These are phyloP conservation scores for Phytophthora crassamura DNA, from an alignment of 352 stramenopile genomes.

Conservation along the genomic window DNA sequence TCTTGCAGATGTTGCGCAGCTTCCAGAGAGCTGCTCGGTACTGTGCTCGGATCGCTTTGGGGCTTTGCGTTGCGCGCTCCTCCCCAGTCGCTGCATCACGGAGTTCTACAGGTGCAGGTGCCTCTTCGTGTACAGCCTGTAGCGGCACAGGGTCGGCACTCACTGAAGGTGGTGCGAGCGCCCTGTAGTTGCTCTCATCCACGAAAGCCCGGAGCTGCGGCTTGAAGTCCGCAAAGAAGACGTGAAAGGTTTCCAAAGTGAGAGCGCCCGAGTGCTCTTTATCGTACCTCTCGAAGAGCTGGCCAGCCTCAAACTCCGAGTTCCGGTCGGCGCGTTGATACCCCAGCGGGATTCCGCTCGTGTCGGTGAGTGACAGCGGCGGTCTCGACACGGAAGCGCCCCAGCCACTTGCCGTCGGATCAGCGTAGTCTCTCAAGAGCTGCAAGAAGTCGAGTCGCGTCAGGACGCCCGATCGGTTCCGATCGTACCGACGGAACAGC, in stretches of 20 bases:
- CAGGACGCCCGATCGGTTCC: slow-evolving; percentile 54
- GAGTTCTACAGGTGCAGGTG: neutral
- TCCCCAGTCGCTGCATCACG: slow-evolving; percentile 7
- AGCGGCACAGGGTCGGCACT: slow-evolving; percentile 3
- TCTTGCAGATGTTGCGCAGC: slow-evolving; percentile 63
- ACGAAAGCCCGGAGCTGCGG: slow-evolving; percentile 69
- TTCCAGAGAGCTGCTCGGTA: slow-evolving; percentile 66
- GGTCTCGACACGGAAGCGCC: slow-evolving; percentile 27
- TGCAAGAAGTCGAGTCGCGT: slow-evolving; percentile 74
- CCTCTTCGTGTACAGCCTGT: slow-evolving; percentile 27
- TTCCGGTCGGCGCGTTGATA: slow-evolving; percentile 77
- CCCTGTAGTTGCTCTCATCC: slow-evolving; percentile 58
- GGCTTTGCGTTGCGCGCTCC: neutral
- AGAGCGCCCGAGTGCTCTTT: slow-evolving; percentile 61
- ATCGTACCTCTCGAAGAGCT: slow-evolving; percentile 87
- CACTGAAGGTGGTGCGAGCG: slow-evolving; percentile 1
- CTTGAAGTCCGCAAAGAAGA: slow-evolving; percentile 81
- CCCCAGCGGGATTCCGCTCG: slow-evolving; percentile 67
- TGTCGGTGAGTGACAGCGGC: slow-evolving; percentile 71
- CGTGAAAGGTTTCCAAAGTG: slow-evolving; percentile 67
- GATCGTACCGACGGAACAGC: slow-evolving; percentile 83
- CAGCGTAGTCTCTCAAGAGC: slow-evolving; percentile 73
- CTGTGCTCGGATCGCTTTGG: slow-evolving; percentile 24
- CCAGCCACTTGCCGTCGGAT: slow-evolving; percentile 11
- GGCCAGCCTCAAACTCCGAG: slow-evolving; percentile 85